These are phyloP conservation scores for Metarhizium sp. DNA, from an alignment of 2,329 filamentous ascomycete genomes.

Conservation along the genomic window DNA sequence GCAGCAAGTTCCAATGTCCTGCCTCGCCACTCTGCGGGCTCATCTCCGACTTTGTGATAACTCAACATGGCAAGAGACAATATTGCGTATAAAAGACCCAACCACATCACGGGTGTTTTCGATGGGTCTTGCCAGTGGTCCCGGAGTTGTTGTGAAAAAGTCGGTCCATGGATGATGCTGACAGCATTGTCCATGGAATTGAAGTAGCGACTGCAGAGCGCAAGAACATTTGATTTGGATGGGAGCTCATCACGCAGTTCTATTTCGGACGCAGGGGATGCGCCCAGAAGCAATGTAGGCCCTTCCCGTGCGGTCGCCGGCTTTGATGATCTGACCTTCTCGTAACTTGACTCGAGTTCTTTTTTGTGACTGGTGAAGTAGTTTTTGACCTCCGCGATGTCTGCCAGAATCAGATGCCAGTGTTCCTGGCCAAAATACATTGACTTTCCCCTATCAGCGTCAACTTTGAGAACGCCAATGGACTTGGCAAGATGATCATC, in stretches of 20 bases:
- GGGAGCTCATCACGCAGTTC: slow-evolving; percentile 78
- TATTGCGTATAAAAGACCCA: slow-evolving; percentile 68
- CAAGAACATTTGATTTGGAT: slow-evolving; percentile 71
- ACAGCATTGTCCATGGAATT: slow-evolving; percentile 66
- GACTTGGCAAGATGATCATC: slow-evolving; percentile 62
- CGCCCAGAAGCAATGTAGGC: slow-evolving; percentile 71
- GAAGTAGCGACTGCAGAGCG: slow-evolving; percentile 82
- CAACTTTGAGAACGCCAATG: slow-evolving; percentile 75
- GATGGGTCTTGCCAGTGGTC: slow-evolving; percentile 62
- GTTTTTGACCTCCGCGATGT: slow-evolving; percentile 87
- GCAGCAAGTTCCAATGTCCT: slow-evolving; percentile 48
- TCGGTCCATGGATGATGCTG: slow-evolving; percentile 72
- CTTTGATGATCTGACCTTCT: slow-evolving; percentile 63
- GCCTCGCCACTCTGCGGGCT: slow-evolving; percentile 70
- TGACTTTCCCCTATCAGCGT: slow-evolving; percentile 65
- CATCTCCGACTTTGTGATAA: slow-evolving; percentile 70
- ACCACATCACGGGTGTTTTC: slow-evolving; percentile 67
- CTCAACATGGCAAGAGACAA: slow-evolving; percentile 70
- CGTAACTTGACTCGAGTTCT: slow-evolving; percentile 74
- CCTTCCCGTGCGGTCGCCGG: slow-evolving; percentile 50
- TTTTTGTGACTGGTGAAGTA: slow-evolving; percentile 84
- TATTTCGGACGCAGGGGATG: slow-evolving; percentile 58
- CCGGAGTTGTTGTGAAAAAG: slow-evolving; percentile 66
- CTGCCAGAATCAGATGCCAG: slow-evolving; percentile 70
- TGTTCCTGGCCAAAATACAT: slow-evolving; percentile 77